Evolutionary conservation across 148 eudicot species (phyloP).

Genomic region (Polygonum aviculare): DNA sequence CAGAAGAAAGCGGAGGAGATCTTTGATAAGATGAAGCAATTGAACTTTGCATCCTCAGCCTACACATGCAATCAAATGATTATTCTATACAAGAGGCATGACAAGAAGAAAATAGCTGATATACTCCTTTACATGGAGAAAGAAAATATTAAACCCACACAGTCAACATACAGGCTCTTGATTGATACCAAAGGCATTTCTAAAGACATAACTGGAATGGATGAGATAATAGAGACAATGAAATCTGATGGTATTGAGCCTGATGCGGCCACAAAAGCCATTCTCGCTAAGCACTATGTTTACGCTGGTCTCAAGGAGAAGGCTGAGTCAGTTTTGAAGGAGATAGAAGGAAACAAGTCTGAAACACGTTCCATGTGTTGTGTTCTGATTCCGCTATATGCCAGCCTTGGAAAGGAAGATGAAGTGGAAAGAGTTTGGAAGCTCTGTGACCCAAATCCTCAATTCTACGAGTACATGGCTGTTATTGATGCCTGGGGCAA

Average conservation of each 20-base stretch:
- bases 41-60: constrained; percentile 37
- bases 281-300: constrained; percentile 59
- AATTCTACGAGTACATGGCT: constrained; percentile 35
- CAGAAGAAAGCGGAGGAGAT: constrained; percentile 61
- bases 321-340: constrained; percentile 53
- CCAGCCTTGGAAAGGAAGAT: constrained; percentile 51
- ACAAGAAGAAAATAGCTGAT: constrained; percentile 74
- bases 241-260: constrained; percentile 64
- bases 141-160: constrained; percentile 58
- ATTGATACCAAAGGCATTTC: constrained; percentile 69
- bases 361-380: constrained; percentile 28
- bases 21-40: constrained; percentile 73
- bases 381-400: constrained; percentile 51
- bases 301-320: constrained; percentile 49
- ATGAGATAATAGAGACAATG: constrained; percentile 76
- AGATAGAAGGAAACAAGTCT: constrained; percentile 49
- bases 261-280: constrained; percentile 16
- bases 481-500: constrained; percentile 81
- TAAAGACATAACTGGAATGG: constrained; percentile 79
- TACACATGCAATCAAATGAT: constrained; percentile 75
- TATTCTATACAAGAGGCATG: constrained; percentile 55
- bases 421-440: constrained; percentile 76
- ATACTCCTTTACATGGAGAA: constrained; percentile 78
- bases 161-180: constrained; percentile 58
- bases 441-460: constrained; percentile 34